A percentile compares a stretch with the other conserved stretches of the same genome.
Evolutionary conservation across 1,284 basidiomycete genomes (phyloP).

Genomic region (Pyrrhoderma lamaoense): DNA sequence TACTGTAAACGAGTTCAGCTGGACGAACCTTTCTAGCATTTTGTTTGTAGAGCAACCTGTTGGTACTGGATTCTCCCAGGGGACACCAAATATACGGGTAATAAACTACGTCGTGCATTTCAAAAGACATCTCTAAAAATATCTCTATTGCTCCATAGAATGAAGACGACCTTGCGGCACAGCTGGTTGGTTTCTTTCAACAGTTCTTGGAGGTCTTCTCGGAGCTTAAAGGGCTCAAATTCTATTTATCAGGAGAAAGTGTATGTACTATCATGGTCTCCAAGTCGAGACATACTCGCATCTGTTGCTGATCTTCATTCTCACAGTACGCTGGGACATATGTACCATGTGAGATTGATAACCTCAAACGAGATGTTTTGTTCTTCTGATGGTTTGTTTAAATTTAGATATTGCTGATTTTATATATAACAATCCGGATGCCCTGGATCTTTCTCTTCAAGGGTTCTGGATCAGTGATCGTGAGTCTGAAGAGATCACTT

Average conservation of each 20-base stretch:
- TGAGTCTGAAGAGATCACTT: constrained; percentile 29
- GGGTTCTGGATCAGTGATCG: constrained; percentile 71
- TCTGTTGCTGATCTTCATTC: background rate
- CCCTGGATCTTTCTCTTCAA: constrained; percentile 50
- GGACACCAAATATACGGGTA: constrained; percentile 56
- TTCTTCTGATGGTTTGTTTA: background rate
- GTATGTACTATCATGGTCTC: constrained; percentile 33
- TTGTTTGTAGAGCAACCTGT: constrained; percentile 82
- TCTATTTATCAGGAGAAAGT: constrained; percentile 66
- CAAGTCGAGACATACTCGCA: background rate
- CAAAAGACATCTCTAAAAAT: background rate
- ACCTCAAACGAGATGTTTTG: background rate
- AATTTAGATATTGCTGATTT: constrained; percentile 62
- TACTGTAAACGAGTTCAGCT: constrained; percentile 63
- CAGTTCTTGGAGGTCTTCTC: constrained; percentile 70
- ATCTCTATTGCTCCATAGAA: constrained; percentile 33
- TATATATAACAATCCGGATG: constrained; percentile 51
- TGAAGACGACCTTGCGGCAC: constrained; percentile 55
- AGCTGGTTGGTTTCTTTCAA: constrained; percentile 42
- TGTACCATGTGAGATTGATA: constrained; percentile 23
- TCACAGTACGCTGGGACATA: constrained; percentile 28
- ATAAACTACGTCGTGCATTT: constrained; percentile 4
- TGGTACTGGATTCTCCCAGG: constrained; percentile 75
- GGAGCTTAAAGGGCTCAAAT: constrained; percentile 62
- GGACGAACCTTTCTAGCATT: constrained; percentile 77